A percentile compares a stretch with the other conserved stretches of the same genome.
These are phyloP conservation scores for Pyricularia grisea DNA, from an alignment of 2,329 filamentous ascomycete species.

Conservation along the genomic window DNA sequence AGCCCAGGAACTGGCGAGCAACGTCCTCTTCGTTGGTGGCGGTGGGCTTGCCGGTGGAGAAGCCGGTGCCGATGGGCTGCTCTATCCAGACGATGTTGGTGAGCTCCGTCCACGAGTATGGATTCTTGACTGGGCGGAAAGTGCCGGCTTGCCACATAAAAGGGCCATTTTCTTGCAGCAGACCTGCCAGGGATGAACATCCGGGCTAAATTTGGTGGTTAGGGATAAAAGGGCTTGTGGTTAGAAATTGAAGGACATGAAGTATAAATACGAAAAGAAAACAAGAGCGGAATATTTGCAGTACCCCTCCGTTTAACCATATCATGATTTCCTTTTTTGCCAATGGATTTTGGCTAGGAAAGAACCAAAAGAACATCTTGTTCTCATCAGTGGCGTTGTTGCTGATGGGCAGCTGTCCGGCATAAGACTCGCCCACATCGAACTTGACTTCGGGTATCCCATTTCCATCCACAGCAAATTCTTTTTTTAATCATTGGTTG, in stretches of 20 bases:
- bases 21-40: constrained; percentile 56
- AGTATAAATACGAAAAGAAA: not conserved
- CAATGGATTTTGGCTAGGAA: constrained; percentile 39
- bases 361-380: constrained; percentile 56
- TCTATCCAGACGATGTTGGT: constrained; percentile 70
- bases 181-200: constrained; percentile 50
- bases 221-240: not conserved
- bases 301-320: constrained; percentile 42
- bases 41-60: constrained; percentile 51
- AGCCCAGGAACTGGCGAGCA: constrained; percentile 61
- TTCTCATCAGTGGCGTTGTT: constrained; percentile 27
- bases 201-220: constrained; percentile 27
- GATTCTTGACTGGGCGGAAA: constrained; percentile 49
- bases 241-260: not conserved
- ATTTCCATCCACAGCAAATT: constrained; percentile 52
- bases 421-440: constrained; percentile 55
- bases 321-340: constrained; percentile 47
- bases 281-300: constrained; percentile 5
- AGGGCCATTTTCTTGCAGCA: constrained; percentile 67
- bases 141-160: constrained; percentile 61
- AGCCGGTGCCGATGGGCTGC: constrained; percentile 56
- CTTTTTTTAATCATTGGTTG: constrained; percentile 22
- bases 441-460: constrained; percentile 57
- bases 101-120: constrained; percentile 61
- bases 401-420: constrained; percentile 48